These are phyloP conservation scores for Salix brachista DNA, from an alignment of 345 rosid species.

Conservation along the genomic window DNA sequence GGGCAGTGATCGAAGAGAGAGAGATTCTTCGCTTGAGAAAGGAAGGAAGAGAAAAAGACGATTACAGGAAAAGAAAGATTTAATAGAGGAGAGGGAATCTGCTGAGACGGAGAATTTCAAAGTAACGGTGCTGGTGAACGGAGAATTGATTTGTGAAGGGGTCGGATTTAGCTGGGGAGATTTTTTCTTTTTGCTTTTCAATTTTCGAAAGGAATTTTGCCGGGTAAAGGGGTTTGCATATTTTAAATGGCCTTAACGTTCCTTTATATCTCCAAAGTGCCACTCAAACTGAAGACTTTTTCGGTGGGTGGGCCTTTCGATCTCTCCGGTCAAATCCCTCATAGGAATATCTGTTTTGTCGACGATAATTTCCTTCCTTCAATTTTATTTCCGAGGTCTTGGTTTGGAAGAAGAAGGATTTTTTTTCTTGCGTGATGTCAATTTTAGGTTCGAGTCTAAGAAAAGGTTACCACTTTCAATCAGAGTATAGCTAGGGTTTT, in stretches of 20 bases:
- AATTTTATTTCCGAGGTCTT: no score
- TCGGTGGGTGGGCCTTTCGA: neutral
- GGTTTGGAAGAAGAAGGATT: no score
- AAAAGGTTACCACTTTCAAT: no score
- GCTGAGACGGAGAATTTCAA: slow-evolving; percentile 43
- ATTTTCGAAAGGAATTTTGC: slow-evolving; percentile 4
- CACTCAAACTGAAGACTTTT: neutral
- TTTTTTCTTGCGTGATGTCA: no score
- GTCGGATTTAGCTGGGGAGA: slow-evolving; percentile 10
- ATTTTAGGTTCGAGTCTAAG: no score
- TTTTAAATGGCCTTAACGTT: neutral
- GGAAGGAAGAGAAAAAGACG: slow-evolving; percentile 34
- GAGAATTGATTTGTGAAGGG: neutral
- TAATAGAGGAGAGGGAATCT: slow-evolving; percentile 25
- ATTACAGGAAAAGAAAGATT: slow-evolving; percentile 5
- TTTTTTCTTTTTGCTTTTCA: neutral
- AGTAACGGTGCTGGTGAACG: slow-evolving; percentile 15
- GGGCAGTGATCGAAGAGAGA: slow-evolving; percentile 26
- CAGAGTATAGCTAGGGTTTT: no score
- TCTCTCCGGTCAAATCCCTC: neutral
- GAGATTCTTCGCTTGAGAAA: slow-evolving; percentile 84
- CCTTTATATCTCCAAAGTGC: neutral
- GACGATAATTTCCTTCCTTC: neutral
- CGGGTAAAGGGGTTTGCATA: neutral
- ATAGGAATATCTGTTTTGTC: slow-evolving; percentile 1